phyloP scores from a whole-genome alignment of 1,139 yeast species.

The Sugiyamaella novakii region DNA sequence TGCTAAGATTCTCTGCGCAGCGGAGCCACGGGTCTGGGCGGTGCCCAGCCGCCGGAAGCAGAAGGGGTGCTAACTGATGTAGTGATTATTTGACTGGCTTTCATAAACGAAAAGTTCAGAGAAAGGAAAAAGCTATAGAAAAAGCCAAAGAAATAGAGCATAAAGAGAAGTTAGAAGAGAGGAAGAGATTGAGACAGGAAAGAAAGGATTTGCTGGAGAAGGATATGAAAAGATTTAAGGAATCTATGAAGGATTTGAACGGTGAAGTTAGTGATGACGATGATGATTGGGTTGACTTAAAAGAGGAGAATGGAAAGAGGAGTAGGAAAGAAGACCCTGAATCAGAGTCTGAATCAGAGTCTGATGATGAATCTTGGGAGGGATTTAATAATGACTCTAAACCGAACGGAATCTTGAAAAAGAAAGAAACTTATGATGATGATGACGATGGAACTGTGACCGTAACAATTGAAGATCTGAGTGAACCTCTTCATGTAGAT shows the following conservation, averaged over 20 bases:
- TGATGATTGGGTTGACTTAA: constrained; percentile 23
- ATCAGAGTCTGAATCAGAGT: constrained; percentile 26
- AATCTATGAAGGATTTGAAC: constrained; percentile 53
- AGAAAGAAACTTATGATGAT: constrained; percentile 54
- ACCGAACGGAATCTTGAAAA: constrained; percentile 57
- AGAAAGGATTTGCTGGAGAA: constrained; percentile 64
- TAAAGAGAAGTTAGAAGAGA: constrained; percentile 70
- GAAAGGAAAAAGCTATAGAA: constrained; percentile 83
- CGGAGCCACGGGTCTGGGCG: not conserved
- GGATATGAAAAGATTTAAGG: constrained; percentile 61
- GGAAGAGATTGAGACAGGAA: constrained; percentile 69
- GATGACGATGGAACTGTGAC: constrained; percentile 36
- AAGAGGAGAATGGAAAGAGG: constrained; percentile 19
- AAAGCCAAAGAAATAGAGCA: constrained; percentile 75
- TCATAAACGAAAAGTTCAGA: constrained; percentile 85
- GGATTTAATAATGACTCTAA: constrained; percentile 38
- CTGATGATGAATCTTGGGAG: constrained; percentile 41
- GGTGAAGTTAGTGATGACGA: constrained; percentile 36
- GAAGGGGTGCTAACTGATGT: constrained; percentile 11
- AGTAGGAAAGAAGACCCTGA: constrained; percentile 22
- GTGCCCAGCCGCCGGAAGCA: too few relatives aligned
- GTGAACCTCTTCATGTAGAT: constrained; percentile 26
- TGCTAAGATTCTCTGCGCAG: constrained; percentile 8
- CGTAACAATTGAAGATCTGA: constrained; percentile 39
- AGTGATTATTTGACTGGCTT: constrained; percentile 88